Conservation (phyloP, 768 basidiomycete genomes). For the Trametes maxima region DNA sequence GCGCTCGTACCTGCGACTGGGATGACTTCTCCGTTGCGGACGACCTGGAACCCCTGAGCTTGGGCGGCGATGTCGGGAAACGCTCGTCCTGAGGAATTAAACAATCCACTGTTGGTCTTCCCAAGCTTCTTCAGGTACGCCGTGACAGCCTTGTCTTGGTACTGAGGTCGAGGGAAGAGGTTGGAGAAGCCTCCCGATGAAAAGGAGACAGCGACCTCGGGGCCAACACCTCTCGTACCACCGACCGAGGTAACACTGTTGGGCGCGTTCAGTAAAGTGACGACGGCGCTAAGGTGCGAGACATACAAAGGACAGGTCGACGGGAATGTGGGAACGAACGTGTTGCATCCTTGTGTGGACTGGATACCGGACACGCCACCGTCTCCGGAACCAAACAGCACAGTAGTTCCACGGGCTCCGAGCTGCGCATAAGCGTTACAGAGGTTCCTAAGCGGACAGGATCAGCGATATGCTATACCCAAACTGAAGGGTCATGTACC, state of each 20-base stretch:
- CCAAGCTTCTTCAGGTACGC: slow-evolving; percentile 39
- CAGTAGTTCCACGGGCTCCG: slow-evolving; percentile 37
- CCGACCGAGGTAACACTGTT: slow-evolving; percentile 40
- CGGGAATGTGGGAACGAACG: slow-evolving; percentile 39
- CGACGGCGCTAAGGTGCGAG: not conserved
- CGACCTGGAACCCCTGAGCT: slow-evolving; percentile 35
- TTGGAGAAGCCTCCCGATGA: slow-evolving; percentile 41
- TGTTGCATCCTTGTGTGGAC: slow-evolving; percentile 25
- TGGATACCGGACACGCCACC: slow-evolving; percentile 36
- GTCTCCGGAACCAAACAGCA: slow-evolving; percentile 41
- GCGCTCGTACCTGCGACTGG: slow-evolving; percentile 37
- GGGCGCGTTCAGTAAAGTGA: not conserved
- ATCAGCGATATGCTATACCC: slow-evolving; percentile 42
- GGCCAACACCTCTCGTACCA: slow-evolving; percentile 31
- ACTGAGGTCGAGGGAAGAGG: slow-evolving; percentile 34
- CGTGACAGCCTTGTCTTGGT: slow-evolving; percentile 41
- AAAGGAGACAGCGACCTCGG: slow-evolving; percentile 36
- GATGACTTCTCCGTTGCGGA: slow-evolving; percentile 18
- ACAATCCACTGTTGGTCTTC: slow-evolving; percentile 32
- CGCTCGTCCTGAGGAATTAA: slow-evolving; percentile 40
- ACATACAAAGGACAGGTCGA: slow-evolving; percentile 38
- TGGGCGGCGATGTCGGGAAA: slow-evolving; percentile 51
- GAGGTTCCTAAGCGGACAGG: slow-evolving; percentile 27
- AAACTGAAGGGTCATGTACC: slow-evolving; percentile 3
- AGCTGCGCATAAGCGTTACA: slow-evolving; percentile 39